phyloP scores from a whole-genome alignment of 106 monocot species.

The Iris macrosiphon region DNA sequence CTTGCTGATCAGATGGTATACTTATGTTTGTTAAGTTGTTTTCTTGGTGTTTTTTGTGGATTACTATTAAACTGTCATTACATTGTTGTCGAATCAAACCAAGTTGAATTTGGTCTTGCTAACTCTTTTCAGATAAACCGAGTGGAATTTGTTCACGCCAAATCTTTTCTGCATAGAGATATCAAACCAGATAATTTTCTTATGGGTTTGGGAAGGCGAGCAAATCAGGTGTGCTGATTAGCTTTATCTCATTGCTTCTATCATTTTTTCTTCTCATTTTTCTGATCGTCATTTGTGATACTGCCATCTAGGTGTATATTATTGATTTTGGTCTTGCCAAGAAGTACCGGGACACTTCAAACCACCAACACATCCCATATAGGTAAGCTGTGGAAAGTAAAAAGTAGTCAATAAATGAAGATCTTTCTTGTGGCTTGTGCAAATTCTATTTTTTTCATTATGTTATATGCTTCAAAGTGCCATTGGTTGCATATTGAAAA shows the following conservation, averaged over 20 bases:
- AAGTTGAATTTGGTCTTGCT: not conserved
- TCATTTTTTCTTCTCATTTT: not conserved
- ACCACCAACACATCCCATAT: conserved; percentile 82
- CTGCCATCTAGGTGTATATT: conserved; percentile 49
- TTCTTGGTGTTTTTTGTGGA: not conserved
- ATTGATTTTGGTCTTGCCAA: conserved; percentile 92
- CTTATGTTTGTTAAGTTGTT: not conserved
- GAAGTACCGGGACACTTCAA: conserved; percentile 73
- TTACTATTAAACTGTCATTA: not conserved
- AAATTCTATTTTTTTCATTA: too few species aligned
- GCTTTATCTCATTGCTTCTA: not conserved
- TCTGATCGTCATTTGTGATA: not conserved
- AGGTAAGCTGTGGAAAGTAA: conserved; percentile 37
- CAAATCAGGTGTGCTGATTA: conserved; percentile 59
- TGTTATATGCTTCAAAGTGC: too few species aligned
- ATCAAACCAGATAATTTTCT: conserved; percentile 98
- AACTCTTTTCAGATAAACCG: conserved; percentile 53
- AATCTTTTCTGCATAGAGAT: conserved; percentile 92
- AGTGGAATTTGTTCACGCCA: conserved; percentile 78
- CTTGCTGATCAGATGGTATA: conserved; percentile 97
- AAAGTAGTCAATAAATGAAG: too few species aligned
- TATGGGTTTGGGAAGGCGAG: conserved; percentile 91
- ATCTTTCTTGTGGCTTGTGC: too few species aligned
- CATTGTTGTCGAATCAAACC: not conserved
- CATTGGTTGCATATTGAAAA: too few species aligned